Evolutionary conservation across 179 eudicot genomes (phyloP).

Genomic region (Carnegiea gigantea): DNA sequence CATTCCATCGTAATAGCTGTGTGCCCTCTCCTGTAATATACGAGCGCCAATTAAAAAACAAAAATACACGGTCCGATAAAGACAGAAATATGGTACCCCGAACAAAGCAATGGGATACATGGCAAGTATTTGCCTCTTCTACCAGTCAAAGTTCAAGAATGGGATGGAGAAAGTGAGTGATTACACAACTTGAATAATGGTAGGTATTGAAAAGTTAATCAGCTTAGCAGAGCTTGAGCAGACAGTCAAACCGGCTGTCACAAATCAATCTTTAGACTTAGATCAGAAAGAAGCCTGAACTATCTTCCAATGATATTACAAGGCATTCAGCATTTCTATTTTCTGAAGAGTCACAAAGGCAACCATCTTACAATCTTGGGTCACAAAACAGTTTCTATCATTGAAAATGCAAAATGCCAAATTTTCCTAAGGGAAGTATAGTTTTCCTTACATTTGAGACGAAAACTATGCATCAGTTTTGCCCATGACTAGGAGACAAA

Average conservation of each 20-base stretch:
- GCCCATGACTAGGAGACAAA: neutral
- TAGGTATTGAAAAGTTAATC: neutral
- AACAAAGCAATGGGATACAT: neutral
- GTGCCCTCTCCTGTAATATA: constrained; percentile 73
- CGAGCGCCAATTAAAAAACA: neutral
- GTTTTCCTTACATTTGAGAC: neutral
- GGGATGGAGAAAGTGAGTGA: neutral
- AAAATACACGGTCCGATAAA: neutral
- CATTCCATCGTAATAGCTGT: constrained; percentile 84
- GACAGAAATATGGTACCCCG: neutral
- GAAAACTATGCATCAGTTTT: neutral
- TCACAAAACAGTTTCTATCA: neutral
- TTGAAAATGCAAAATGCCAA: neutral
- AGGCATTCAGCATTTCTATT: too few species aligned
- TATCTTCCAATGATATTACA: neutral
- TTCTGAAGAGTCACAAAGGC: neutral
- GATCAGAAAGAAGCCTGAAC: neutral
- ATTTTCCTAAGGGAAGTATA: neutral
- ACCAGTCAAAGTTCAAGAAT: neutral
- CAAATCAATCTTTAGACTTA: neutral
- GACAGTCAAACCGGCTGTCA: neutral
- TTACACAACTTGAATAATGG: neutral
- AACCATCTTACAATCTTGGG: neutral
- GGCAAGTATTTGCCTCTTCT: neutral
- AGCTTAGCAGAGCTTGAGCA: neutral